phyloP scores from a whole-genome alignment of 2,329 filamentous ascomycete genomes.

The Penicillium crustosum region DNA sequence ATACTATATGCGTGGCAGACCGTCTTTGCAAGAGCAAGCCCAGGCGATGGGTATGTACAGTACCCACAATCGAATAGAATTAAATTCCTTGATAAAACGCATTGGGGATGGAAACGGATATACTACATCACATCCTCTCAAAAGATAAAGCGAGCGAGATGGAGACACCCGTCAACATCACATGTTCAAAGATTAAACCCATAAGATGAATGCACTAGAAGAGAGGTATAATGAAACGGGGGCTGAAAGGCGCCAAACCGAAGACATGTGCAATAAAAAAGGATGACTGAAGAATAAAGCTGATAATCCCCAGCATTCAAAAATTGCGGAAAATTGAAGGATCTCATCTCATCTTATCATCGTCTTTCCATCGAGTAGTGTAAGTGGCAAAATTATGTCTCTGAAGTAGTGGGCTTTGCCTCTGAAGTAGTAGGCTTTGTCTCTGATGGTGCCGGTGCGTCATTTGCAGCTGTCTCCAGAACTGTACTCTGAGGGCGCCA shows the following conservation, averaged over 20 bases:
- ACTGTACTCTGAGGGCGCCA: constrained; percentile 53
- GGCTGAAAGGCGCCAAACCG: not conserved
- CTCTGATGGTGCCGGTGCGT: constrained; percentile 9
- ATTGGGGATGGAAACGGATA: not conserved
- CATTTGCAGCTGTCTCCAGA: constrained; percentile 17
- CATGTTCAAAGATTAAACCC: not conserved
- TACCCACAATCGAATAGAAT: too few relatives aligned
- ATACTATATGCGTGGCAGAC: not conserved
- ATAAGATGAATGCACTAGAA: not conserved
- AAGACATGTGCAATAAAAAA: not conserved
- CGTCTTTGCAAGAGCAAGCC: not conserved
- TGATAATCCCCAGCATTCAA: not conserved
- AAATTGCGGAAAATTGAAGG: not conserved
- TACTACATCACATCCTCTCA: not conserved
- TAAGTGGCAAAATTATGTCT: not conserved
- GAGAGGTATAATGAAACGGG: not conserved
- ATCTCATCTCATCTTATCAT: not conserved
- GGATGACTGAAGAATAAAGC: not conserved
- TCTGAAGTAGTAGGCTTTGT: constrained; percentile 10
- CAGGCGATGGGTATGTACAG: not conserved
- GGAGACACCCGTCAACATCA: not conserved
- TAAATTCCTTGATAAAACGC: not conserved
- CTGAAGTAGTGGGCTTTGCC: constrained; percentile 7
- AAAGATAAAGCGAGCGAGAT: not conserved
- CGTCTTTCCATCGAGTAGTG: not conserved